A percentile compares a stretch with the other conserved stretches of the same genome.
Evolutionary conservation across 192 early-diverging fungal species (phyloP).

Genomic region (Rhizophagus prolifer): DNA sequence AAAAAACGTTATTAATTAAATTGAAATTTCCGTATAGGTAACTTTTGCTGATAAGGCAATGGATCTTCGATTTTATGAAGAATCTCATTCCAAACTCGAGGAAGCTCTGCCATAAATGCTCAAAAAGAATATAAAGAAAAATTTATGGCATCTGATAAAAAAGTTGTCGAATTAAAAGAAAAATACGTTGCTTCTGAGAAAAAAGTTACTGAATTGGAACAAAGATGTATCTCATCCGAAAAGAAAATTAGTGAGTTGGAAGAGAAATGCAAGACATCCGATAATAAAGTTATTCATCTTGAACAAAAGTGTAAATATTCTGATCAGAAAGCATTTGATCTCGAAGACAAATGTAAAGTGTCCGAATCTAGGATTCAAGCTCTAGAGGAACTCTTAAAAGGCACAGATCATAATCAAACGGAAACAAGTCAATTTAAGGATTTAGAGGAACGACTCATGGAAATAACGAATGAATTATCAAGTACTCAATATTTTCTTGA

Average conservation of each 20-base stretch:
- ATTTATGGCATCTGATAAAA: background rate
- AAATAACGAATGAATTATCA: background rate
- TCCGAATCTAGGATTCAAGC: background rate
- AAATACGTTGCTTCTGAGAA: background rate
- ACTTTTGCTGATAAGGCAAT: background rate
- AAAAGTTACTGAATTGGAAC: background rate
- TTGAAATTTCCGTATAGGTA: background rate
- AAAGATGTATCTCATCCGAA: background rate
- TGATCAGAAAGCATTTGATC: background rate
- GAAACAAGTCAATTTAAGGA: background rate
- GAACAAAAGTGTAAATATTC: background rate
- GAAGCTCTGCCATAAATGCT: background rate
- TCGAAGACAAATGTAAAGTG: background rate
- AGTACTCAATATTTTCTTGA: background rate
- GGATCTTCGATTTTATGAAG: background rate
- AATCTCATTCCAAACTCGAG: background rate
- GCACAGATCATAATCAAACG: too few relatives aligned
- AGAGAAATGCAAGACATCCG: background rate
- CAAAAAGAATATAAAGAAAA: background rate
- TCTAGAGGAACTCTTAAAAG: background rate
- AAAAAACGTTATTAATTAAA: background rate
- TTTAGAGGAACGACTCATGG: background rate
- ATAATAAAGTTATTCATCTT: too few relatives aligned
- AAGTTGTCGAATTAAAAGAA: background rate
- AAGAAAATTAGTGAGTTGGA: background rate